These are phyloP conservation scores for Oxytropis ochrocephala DNA, from an alignment of 306 rosid genomes.

Conservation along the genomic window DNA sequence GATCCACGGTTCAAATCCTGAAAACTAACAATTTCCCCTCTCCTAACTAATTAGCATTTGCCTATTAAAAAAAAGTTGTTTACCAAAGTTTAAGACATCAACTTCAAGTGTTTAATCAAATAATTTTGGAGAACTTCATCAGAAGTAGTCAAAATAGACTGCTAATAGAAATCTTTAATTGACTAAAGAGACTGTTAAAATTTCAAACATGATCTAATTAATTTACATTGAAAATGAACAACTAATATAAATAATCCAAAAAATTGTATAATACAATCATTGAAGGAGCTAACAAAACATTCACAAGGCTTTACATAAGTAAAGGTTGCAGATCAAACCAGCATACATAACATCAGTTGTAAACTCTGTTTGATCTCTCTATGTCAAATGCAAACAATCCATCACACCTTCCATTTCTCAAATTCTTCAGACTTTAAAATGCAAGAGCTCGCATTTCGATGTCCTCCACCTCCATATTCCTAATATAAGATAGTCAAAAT, in stretches of 20 bases:
- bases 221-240: not conserved
- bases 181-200: not conserved
- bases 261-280: not conserved
- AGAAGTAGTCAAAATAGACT: not conserved
- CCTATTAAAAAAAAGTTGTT: not conserved
- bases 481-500: constrained; percentile 21
- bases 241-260: not conserved
- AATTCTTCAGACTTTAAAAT: constrained; percentile 50
- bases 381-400: not conserved
- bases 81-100: not conserved
- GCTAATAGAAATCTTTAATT: not conserved
- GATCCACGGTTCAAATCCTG: no score
- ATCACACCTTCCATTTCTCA: constrained; percentile 57
- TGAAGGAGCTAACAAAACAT: not conserved
- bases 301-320: constrained; percentile 8
- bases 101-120: not conserved
- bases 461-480: constrained; percentile 91
- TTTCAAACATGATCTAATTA: not conserved
- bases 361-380: not conserved
- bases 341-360: not conserved
- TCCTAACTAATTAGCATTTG: no score
- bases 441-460: constrained; percentile 75
- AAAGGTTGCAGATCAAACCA: constrained; percentile 18
- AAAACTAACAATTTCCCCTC: no score
- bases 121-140: not conserved